Percentiles rank a stretch among this genome's conserved stretches.
Evolutionary conservation across 2,329 filamentous ascomycete genomes (phyloP).

Genomic region (Sarocladium oryzae): DNA sequence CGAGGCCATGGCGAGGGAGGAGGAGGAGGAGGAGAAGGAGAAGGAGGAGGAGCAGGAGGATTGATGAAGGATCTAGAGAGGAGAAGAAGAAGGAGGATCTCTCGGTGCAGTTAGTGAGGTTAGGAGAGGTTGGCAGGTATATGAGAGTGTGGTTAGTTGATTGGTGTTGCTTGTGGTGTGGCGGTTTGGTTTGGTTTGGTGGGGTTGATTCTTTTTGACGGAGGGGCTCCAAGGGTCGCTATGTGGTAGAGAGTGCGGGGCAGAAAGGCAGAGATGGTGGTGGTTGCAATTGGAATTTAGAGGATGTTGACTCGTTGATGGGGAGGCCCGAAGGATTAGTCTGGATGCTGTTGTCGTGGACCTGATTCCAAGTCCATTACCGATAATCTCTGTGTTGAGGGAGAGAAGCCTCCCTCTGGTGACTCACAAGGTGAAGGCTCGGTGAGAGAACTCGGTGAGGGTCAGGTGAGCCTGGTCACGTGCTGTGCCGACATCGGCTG

Average conservation of each 20-base stretch:
- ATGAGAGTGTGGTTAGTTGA: background rate
- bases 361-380: background rate
- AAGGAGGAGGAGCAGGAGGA: no score
- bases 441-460: constrained; percentile 5
- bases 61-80: no score
- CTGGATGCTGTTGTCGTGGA: background rate
- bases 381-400: no score
- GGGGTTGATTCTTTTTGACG: constrained; percentile 7
- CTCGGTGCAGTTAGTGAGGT: no score
- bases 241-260: background rate
- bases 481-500: constrained; percentile 3
- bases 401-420: no score
- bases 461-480: background rate
- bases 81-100: no score
- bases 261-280: background rate
- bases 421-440: background rate
- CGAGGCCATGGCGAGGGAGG: constrained; percentile 7
- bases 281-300: background rate
- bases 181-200: background rate
- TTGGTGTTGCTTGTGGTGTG: background rate
- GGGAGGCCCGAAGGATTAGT: no score
- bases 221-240: constrained; percentile 4
- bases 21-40: no score
- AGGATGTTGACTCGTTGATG: no score
- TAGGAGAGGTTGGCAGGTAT: no score